These are phyloP conservation scores for Erythrophleum ivorense DNA, from an alignment of 331 rosid species.

Conservation along the genomic window DNA sequence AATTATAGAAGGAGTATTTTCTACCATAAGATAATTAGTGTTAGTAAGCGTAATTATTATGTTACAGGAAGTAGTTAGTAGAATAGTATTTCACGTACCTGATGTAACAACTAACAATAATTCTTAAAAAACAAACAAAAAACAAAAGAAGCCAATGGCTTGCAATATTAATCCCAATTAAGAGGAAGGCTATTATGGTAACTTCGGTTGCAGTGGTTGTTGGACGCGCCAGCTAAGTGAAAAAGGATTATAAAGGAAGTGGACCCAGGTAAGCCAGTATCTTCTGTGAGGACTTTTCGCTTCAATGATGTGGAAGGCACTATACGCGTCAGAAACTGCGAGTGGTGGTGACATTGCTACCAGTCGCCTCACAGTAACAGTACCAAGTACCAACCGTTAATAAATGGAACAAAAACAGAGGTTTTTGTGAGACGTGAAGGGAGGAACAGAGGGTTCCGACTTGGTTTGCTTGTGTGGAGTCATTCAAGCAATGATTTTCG, in stretches of 20 bases:
- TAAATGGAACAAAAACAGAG: background rate
- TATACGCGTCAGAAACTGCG: background rate
- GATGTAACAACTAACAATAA: background rate
- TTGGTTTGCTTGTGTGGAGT: constrained; percentile 3
- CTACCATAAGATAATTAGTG: background rate
- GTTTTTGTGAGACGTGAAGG: constrained; percentile 29
- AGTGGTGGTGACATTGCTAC: background rate
- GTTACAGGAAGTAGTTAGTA: background rate
- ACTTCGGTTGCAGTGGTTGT: background rate
- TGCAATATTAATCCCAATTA: background rate
- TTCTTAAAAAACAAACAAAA: background rate
- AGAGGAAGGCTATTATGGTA: background rate
- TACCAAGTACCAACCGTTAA: background rate
- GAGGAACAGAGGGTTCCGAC: constrained; percentile 34
- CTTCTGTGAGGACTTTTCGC: background rate
- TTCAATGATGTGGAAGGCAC: background rate
- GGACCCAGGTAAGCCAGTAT: background rate
- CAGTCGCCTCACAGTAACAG: background rate
- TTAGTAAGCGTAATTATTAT: background rate
- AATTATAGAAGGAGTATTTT: background rate
- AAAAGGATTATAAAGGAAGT: background rate
- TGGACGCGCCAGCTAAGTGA: background rate
- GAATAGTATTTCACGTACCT: background rate
- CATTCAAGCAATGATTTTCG: constrained; percentile 46
- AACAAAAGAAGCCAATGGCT: background rate